Evolutionary conservation across 1,284 basidiomycete species (phyloP).

Genomic region (Irpex sp.): DNA sequence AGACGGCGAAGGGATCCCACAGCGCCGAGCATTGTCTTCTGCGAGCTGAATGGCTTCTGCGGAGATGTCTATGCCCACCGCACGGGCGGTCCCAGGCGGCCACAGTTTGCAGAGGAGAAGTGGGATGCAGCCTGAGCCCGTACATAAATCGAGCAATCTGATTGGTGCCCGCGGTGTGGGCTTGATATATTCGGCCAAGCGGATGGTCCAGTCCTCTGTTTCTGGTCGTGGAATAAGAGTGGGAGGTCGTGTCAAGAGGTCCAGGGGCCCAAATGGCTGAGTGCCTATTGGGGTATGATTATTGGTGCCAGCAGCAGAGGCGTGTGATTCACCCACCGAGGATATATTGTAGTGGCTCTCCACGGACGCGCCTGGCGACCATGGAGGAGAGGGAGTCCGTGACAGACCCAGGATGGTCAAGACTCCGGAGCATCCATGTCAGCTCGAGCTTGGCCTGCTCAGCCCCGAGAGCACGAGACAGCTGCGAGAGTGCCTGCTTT

Average conservation of each 20-base stretch:
- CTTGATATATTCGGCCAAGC: constrained; percentile 43
- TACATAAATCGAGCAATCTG: constrained; percentile 81
- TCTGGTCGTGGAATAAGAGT: constrained; percentile 90
- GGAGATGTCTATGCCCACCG: constrained; percentile 74
- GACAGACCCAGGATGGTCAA: constrained; percentile 13
- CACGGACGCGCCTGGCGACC: constrained; percentile 51
- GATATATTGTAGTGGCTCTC: constrained; percentile 90
- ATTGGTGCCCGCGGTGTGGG: constrained; percentile 38
- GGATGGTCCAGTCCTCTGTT: constrained; percentile 79
- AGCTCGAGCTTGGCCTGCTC: constrained; percentile 50
- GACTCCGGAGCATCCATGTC: constrained; percentile 56
- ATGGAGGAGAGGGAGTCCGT: constrained; percentile 37
- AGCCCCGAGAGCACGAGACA: constrained; percentile 37
- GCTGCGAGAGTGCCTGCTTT: constrained; percentile 26
- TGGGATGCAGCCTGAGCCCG: constrained; percentile 87
- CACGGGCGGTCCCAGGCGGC: constrained; percentile 44
- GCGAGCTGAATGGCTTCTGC: constrained; percentile 68
- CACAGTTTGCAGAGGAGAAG: constrained; percentile 70
- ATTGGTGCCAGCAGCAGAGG: constrained; percentile 2
- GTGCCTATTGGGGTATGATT: constrained; percentile 49
- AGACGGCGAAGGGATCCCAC: constrained; percentile 31
- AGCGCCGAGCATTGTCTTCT: constrained; percentile 58
- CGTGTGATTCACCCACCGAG: constrained; percentile 52
- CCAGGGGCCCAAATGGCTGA: constrained; percentile 84
- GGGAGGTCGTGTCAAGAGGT: constrained; percentile 68